Base-by-base conservation (phyloP, 2,329 filamentous ascomycete species). In the Alternaria gaisen region DNA sequence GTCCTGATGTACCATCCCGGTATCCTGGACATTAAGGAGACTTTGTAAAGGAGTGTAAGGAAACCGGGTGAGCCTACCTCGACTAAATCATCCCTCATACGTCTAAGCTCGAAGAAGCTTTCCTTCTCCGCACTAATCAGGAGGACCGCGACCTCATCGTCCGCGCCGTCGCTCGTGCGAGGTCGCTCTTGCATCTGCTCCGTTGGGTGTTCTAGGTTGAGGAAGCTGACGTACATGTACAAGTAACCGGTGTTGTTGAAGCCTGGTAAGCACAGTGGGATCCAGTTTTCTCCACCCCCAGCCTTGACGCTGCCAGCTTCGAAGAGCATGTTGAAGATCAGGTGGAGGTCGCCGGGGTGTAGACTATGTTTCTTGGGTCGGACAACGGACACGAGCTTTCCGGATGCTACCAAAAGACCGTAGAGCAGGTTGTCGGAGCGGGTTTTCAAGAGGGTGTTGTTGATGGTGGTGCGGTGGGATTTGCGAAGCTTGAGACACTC, bases 281-380 rank as follows among this genome's bases (percentile, higher is more conserved):
- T 94, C 95, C 95, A 99, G 72, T 94, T 97, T 79, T 99, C 95
- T 30, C 94, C 95, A n/a, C 88, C 93, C 6, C 92, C 94, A 20
- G 93, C 91, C 76, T 95, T 94, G 75, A 99, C 91, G 43, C 92
- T 91, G 50, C 93, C 92, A 2, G 94, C 95, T 80, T 97, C 94
- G 72, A 99, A 99, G 2, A 99, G 88, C 96, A 99, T 99, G 75
- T 98, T 98, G 84, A 99, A 99, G 62, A 99, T 94, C 46, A 99
- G 86, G 74, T 97, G 94, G 24, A 99, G 84, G 76, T 99, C 95
- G 65, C 94, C 94, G 0, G 96, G 95, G 71, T 99, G 96, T 3
- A 99, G 84, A 0, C 94, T 97, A 78, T 99, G 95, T 59, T 95
- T 92, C 69, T 96, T 94, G 6, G 96, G 96, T 38, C 95, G 86